These are phyloP conservation scores for Fusarium nisikadoi DNA, from an alignment of 2,329 filamentous ascomycete species.

Conservation along the genomic window DNA sequence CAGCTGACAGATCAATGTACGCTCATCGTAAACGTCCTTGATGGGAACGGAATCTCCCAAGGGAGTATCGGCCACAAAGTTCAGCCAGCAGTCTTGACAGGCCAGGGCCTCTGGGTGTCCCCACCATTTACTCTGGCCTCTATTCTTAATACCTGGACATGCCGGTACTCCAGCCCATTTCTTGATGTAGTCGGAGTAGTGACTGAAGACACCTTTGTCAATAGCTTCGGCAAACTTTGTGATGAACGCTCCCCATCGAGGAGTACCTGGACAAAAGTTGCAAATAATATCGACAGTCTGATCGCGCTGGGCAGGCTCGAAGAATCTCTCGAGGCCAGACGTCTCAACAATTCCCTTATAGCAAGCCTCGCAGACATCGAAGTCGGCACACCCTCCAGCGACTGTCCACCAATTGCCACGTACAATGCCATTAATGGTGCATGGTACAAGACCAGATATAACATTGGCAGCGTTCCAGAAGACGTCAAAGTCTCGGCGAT, in stretches of 20 bases:
- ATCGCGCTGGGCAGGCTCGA: slow-evolving; percentile 38
- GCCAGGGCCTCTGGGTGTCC: slow-evolving; percentile 49
- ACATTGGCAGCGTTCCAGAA: slow-evolving; percentile 43
- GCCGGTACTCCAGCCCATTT: slow-evolving; percentile 43
- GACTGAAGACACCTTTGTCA: slow-evolving; percentile 48
- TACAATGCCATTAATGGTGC: slow-evolving; percentile 44
- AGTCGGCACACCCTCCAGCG: slow-evolving; percentile 31
- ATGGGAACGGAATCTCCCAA: slow-evolving; percentile 43
- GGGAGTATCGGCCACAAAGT: slow-evolving; percentile 44
- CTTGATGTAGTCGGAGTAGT: slow-evolving; percentile 44
- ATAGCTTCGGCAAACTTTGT: slow-evolving; percentile 44
- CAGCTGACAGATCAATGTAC: slow-evolving; percentile 48
- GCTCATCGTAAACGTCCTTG: slow-evolving; percentile 40
- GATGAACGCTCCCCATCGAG: slow-evolving; percentile 43
- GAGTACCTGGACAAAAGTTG: slow-evolving; percentile 43
- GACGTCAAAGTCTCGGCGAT: slow-evolving; percentile 40
- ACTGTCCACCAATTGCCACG: slow-evolving; percentile 51
- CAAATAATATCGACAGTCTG: slow-evolving; percentile 42
- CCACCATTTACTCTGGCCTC: slow-evolving; percentile 47
- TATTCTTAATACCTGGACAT: slow-evolving; percentile 46
- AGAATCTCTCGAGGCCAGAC: slow-evolving; percentile 43
- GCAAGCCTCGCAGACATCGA: slow-evolving; percentile 50
- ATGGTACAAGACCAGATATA: slow-evolving; percentile 40
- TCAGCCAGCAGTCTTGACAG: slow-evolving; percentile 50
- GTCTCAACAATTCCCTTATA: slow-evolving; percentile 46